Conservation (phyloP, 1,284 basidiomycete species). For the Cutaneotrichosporon cyanovorans region DNA sequence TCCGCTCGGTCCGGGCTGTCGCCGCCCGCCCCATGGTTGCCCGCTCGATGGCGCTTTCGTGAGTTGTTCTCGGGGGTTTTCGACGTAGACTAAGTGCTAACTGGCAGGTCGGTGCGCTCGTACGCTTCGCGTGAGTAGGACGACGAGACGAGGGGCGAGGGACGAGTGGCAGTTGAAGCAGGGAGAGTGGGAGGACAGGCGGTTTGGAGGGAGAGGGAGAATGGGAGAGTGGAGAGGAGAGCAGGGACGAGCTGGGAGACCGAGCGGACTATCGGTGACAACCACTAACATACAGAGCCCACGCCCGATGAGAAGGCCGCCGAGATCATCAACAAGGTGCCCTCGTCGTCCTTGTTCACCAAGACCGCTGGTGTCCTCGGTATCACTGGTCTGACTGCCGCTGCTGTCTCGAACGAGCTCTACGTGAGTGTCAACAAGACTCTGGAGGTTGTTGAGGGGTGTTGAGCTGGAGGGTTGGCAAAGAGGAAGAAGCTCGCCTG, state of each 20-base stretch:
- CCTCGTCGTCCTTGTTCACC: constrained; percentile 84
- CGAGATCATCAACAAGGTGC: constrained; percentile 84
- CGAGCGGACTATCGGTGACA: neutral
- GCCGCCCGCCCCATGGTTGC: constrained; percentile 31
- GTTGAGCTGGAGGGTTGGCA: neutral
- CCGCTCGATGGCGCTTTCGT: neutral
- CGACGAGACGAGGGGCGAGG: neutral
- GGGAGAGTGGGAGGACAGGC: neutral
- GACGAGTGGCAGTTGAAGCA: neutral
- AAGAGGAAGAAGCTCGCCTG: too few species aligned
- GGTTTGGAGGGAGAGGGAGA: neutral
- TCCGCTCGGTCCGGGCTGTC: constrained; percentile 42
- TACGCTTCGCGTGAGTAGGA: constrained; percentile 37
- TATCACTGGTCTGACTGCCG: constrained; percentile 79
- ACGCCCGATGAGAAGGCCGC: constrained; percentile 82
- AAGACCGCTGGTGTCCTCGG: constrained; percentile 90
- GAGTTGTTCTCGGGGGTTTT: too few species aligned
- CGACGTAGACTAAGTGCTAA: neutral
- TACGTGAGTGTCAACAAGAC: constrained; percentile 68
- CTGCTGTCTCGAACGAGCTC: constrained; percentile 93
- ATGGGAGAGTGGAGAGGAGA: neutral
- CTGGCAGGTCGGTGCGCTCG: constrained; percentile 30
- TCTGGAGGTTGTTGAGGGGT: too few species aligned
- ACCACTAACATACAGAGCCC: constrained; percentile 28
- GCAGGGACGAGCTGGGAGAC: neutral